Percentiles rank a stretch among this genome's conserved stretches.
Conservation (phyloP, 371 early-diverging fungal species). For the Apophysomyces ossiformis region DNA sequence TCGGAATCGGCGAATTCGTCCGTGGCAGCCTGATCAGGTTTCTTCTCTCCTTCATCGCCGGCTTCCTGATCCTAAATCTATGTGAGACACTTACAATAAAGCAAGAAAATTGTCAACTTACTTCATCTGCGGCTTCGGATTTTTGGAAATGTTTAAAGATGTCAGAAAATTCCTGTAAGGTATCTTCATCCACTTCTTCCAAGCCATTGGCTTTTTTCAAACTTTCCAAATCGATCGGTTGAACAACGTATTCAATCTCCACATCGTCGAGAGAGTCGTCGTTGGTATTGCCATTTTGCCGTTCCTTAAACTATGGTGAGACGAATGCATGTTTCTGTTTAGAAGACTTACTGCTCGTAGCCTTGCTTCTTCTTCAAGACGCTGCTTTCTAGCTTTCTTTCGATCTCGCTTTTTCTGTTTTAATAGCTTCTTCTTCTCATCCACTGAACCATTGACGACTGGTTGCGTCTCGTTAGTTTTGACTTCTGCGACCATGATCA, state of each 20-base stretch:
- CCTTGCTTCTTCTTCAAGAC: slow-evolving; percentile 45
- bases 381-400: slow-evolving; percentile 27
- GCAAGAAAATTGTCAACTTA: too few species aligned
- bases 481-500: slow-evolving; percentile 9
- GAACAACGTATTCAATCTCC: slow-evolving; percentile 53
- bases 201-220: slow-evolving; percentile 40
- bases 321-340: background rate
- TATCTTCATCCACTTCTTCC: slow-evolving; percentile 38
- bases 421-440: slow-evolving; percentile 1
- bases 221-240: slow-evolving; percentile 38
- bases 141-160: slow-evolving; percentile 50
- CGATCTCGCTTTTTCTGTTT: slow-evolving; percentile 17
- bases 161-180: slow-evolving; percentile 45
- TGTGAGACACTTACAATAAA: background rate
- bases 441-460: background rate
- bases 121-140: slow-evolving; percentile 41
- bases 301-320: slow-evolving; percentile 23
- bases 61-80: slow-evolving; percentile 25
- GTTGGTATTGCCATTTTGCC: slow-evolving; percentile 17
- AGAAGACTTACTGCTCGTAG: slow-evolving; percentile 34
- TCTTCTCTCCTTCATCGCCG: slow-evolving; percentile 53
- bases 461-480: slow-evolving; percentile 7
- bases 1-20: slow-evolving; percentile 20
- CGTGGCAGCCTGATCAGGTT: slow-evolving; percentile 48
- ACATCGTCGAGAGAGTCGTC: slow-evolving; percentile 42